Conservation (phyloP, 108 stramenopile genomes). For the Skeletonema potamos region DNA sequence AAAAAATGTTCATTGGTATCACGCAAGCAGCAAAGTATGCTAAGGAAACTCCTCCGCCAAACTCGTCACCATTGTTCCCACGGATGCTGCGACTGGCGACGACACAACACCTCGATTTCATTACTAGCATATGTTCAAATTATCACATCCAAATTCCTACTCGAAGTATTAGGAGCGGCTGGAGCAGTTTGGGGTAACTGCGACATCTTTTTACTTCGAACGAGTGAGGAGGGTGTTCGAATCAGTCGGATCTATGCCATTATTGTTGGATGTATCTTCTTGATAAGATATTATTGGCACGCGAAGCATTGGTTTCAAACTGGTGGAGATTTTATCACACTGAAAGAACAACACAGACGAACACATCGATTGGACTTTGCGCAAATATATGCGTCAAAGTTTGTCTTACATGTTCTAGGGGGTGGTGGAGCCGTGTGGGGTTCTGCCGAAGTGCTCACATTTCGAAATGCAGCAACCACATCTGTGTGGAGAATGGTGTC, state of each 20-base stretch:
- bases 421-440: conserved; percentile 49
- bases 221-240: background rate
- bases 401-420: conserved; percentile 44
- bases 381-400: conserved; percentile 36
- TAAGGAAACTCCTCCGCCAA: background rate
- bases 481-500: conserved; percentile 13
- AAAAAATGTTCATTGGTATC: background rate
- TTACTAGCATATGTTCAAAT: conserved; percentile 9
- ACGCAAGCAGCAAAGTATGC: background rate
- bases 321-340: conserved; percentile 7
- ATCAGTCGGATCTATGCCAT: conserved; percentile 7
- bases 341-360: conserved; percentile 19
- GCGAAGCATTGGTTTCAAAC: conserved; percentile 17
- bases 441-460: conserved; percentile 16
- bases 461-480: background rate
- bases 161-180: conserved; percentile 37
- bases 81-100: conserved; percentile 9
- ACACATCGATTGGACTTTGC: conserved; percentile 16
- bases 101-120: background rate
- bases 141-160: conserved; percentile 14
- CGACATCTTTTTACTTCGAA: conserved; percentile 6
- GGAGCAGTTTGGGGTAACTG: conserved; percentile 34
- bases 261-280: conserved; percentile 7
- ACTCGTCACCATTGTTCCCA: background rate
- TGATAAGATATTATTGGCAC: conserved; percentile 21